Evolutionary conservation across 176 grass and related monocot genomes (phyloP).

Genomic region (Juncus inflexus): DNA sequence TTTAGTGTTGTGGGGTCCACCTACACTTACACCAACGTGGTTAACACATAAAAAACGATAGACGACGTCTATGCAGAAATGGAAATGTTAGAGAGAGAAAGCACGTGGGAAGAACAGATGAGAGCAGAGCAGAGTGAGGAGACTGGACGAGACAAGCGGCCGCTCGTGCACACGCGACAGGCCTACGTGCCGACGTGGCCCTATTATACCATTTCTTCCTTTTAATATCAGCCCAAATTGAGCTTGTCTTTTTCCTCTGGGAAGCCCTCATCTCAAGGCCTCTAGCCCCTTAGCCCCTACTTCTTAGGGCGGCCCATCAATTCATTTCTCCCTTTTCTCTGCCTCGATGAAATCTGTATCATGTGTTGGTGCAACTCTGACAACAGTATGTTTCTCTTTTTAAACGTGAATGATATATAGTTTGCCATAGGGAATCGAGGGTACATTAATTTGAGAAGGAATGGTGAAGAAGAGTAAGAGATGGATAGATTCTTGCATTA

Average conservation of each 20-base stretch:
- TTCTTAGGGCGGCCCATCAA: too few relatives aligned
- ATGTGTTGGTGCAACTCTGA: too few relatives aligned
- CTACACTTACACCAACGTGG: background rate
- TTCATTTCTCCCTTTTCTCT: too few relatives aligned
- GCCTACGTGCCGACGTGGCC: conserved; percentile 36
- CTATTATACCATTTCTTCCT: too few relatives aligned
- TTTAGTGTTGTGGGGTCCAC: background rate
- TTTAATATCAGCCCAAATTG: background rate
- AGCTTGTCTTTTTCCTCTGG: conserved; percentile 15
- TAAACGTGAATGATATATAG: too few relatives aligned
- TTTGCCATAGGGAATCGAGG: too few relatives aligned
- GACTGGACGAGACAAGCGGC: conserved; percentile 43
- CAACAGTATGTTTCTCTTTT: too few relatives aligned
- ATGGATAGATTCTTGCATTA: too few relatives aligned
- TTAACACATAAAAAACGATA: background rate
- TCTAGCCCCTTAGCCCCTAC: too few relatives aligned
- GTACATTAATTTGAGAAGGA: too few relatives aligned
- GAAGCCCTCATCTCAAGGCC: background rate
- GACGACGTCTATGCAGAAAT: background rate
- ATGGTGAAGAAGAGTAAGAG: too few relatives aligned
- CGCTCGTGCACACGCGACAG: conserved; percentile 92
- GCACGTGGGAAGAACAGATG: conserved; percentile 46
- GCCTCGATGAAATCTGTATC: too few relatives aligned
- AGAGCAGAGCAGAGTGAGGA: conserved; percentile 47
- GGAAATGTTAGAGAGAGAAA: background rate